These are phyloP conservation scores for Phellinidium pouzarii DNA, from an alignment of 1,284 basidiomycete genomes.

Conservation along the genomic window DNA sequence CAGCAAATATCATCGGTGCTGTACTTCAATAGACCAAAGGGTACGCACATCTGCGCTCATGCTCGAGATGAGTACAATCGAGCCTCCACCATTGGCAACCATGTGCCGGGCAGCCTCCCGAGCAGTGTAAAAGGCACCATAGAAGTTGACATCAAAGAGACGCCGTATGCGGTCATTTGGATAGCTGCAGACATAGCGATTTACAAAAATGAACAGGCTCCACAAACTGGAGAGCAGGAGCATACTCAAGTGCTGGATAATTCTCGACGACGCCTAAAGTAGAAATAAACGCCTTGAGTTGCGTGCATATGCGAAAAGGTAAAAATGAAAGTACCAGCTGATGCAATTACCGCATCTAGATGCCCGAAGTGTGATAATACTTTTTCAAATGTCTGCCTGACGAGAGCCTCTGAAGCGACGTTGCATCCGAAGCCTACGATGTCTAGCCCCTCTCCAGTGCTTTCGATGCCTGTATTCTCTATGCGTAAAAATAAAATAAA, in stretches of 20 bases:
- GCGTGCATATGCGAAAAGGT: background rate
- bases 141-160: constrained; percentile 90
- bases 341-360: constrained; percentile 82
- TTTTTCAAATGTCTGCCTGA: constrained; percentile 63
- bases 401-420: constrained; percentile 77
- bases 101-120: constrained; percentile 83
- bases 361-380: constrained; percentile 74
- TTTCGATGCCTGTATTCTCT: constrained; percentile 34
- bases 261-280: constrained; percentile 81
- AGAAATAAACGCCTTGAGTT: constrained; percentile 3
- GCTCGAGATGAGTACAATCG: constrained; percentile 82
- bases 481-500: constrained; percentile 23
- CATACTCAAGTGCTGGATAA: constrained; percentile 80
- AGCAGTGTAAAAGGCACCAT: constrained; percentile 90
- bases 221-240: constrained; percentile 3
- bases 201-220: too few species aligned
- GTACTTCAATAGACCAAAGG: constrained; percentile 6
- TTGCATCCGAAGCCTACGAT: constrained; percentile 82
- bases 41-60: constrained; percentile 81
- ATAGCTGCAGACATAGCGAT: constrained; percentile 43
- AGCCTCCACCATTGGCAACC: constrained; percentile 72
- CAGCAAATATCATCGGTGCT: constrained; percentile 18
- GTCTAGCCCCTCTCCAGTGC: constrained; percentile 50
- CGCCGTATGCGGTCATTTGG: constrained; percentile 77
- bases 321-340: constrained; percentile 57